Evolutionary conservation across 208 protist species (phyloP).

Genomic region (Naegleria gruberi): DNA sequence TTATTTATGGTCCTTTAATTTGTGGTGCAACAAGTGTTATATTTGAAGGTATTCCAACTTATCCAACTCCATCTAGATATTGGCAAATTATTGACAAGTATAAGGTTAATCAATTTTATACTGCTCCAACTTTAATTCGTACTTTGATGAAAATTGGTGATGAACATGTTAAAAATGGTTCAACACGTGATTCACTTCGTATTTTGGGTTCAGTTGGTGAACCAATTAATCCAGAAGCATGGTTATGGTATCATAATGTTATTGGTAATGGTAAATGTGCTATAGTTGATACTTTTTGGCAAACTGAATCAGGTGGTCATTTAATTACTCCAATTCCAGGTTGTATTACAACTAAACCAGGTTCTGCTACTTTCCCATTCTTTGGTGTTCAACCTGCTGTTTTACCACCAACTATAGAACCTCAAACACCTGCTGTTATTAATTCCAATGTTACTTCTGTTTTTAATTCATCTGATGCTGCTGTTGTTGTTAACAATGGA

Average conservation of each 20-base stretch:
- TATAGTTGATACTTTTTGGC: slow-evolving; percentile 96
- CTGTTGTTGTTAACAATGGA: neutral
- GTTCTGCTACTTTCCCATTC: slow-evolving; percentile 85
- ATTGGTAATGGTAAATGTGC: slow-evolving; percentile 75
- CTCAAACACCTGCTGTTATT: neutral
- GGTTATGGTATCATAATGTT: slow-evolving; percentile 79
- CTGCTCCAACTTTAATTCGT: slow-evolving; percentile 87
- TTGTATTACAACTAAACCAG: slow-evolving; percentile 81
- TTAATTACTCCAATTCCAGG: slow-evolving; percentile 89
- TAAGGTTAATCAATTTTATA: slow-evolving; percentile 92
- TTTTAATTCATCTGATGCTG: neutral
- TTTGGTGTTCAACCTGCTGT: slow-evolving; percentile 87
- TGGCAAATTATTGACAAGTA: slow-evolving; percentile 87
- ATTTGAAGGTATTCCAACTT: slow-evolving; percentile 85
- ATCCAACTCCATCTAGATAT: slow-evolving; percentile 68
- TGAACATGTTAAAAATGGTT: slow-evolving; percentile 52
- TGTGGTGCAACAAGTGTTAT: slow-evolving; percentile 87
- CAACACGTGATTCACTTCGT: slow-evolving; percentile 63
- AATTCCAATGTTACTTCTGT: neutral
- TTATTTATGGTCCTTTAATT: slow-evolving; percentile 92
- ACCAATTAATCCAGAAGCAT: slow-evolving; percentile 87
- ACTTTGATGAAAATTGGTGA: slow-evolving; percentile 73
- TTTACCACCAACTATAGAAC: neutral
- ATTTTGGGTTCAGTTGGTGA: slow-evolving; percentile 93
- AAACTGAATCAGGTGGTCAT: slow-evolving; percentile 87